phyloP scores from a whole-genome alignment of 805 yeast genomes.

The Myxozyma mucilagina region DNA sequence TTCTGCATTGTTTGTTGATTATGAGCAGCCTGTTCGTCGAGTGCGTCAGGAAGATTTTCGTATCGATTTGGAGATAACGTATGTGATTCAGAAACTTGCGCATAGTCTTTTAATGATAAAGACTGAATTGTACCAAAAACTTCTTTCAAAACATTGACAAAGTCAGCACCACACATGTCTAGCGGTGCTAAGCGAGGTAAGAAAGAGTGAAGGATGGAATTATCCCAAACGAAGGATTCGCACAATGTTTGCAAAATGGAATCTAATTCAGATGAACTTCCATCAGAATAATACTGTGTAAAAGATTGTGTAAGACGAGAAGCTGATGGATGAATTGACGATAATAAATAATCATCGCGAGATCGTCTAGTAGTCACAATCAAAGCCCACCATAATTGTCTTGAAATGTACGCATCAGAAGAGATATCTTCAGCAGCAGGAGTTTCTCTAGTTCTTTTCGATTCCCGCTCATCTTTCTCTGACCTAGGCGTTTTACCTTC shows the following conservation, averaged over 20 bases:
- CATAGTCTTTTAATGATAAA: conserved; percentile 17
- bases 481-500: conserved; percentile 20
- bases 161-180: conserved; percentile 18
- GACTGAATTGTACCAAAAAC: conserved; percentile 19
- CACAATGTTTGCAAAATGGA: conserved; percentile 35
- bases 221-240: conserved; percentile 44
- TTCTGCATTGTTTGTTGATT: conserved; percentile 5
- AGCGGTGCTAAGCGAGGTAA: conserved; percentile 20
- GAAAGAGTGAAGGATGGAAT: conserved; percentile 33
- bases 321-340: conserved; percentile 13
- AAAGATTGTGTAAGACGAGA: conserved; percentile 14
- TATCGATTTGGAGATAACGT: background rate
- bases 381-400: conserved; percentile 26
- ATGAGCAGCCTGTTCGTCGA: background rate
- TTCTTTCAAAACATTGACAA: conserved; percentile 24
- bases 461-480: conserved; percentile 13
- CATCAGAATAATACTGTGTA: conserved; percentile 5
- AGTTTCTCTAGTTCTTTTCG: background rate
- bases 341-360: conserved; percentile 14
- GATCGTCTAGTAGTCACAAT: conserved; percentile 8
- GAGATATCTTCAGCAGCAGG: conserved; percentile 19
- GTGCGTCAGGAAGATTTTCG: background rate
- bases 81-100: conserved; percentile 15
- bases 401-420: conserved; percentile 19
- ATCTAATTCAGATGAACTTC: conserved; percentile 20